Conservation (phyloP, 768 basidiomycete species). For the Gymnopilus dilepis region DNA sequence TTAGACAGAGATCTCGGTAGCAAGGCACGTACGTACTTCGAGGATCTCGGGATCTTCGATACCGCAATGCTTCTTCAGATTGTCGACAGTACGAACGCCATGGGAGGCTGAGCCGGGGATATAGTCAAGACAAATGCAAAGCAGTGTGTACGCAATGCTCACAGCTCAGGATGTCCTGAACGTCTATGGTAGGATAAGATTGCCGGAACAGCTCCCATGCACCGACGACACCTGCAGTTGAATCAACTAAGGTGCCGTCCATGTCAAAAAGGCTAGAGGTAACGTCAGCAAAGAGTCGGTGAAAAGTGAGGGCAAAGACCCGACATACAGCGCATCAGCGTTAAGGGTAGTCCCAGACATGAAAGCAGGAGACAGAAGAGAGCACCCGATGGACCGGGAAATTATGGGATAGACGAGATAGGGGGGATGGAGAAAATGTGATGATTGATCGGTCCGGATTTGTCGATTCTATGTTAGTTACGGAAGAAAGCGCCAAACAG, state of each 20-base stretch:
- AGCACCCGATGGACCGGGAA: constrained; percentile 18
- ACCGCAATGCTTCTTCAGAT: constrained; percentile 73
- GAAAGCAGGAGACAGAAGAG: constrained; percentile 11
- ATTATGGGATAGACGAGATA: constrained; percentile 3
- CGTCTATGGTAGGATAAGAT: constrained; percentile 70
- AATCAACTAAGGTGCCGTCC: constrained; percentile 86
- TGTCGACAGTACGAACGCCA: constrained; percentile 85
- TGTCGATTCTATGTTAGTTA: constrained; percentile 48
- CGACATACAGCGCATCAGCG: constrained; percentile 51
- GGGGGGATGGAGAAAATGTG: constrained; percentile 11
- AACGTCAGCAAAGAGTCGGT: constrained; percentile 24
- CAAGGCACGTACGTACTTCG: constrained; percentile 49
- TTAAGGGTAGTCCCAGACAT: constrained; percentile 43
- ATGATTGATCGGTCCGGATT: constrained; percentile 16
- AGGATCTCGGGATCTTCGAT: constrained; percentile 71
- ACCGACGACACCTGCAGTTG: constrained; percentile 79
- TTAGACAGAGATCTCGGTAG: constrained; percentile 14
- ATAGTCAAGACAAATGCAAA: constrained; percentile 12
- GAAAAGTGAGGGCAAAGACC: constrained; percentile 15
- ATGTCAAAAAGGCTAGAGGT: constrained; percentile 72
- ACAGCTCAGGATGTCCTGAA: constrained; percentile 68
- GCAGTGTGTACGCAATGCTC: constrained; percentile 33
- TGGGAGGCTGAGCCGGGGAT: constrained; percentile 60
- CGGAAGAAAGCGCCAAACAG: constrained; percentile 46
- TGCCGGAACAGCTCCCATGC: constrained; percentile 83